Base-by-base conservation (phyloP, 2,329 filamentous ascomycete genomes). In the Trichothecium sympodiale region DNA sequence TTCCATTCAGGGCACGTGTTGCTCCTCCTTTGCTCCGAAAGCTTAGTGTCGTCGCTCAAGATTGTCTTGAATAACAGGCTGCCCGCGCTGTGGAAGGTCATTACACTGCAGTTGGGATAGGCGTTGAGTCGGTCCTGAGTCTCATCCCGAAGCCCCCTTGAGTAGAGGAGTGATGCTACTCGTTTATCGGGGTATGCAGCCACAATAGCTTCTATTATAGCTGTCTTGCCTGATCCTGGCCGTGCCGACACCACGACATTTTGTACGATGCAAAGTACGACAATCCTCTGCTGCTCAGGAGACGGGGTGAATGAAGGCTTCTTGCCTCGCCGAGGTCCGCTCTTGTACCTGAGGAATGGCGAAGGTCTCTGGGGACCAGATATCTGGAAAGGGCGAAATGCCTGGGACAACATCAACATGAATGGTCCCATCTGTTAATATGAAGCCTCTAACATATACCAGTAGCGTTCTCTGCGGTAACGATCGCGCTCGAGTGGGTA, bases 241-340 rank as follows among this genome's bases (percentile, higher is more conserved):
- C 51, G 45, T 4, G 52, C 54, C 2, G 53, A 55, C 9, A 56
- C 52, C 6, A 56, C 42, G 2, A 53, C 45, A 40, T 56, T 54
- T 20, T 52, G 41, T 6, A 29, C 37, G 10, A 33, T 29, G 14
- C 48, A 48, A 2, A 47, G 34, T 6, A 42, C 35, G 8, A 50
- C 50, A 9, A 55, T 42, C 14, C 35, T 34, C 5, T 35, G 14
- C 34, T 56, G 53, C 26, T 53, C 49, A 4, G 33, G 13, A 2
- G 52, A 55, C 18, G 49, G 46, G 6, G 4, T 17, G 18, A 46
- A 46, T 2, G 29, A 10, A 6, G 40, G 34, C 12, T 30, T 37
- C 17, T 14, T 34, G 7, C 9, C n/a, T n/a, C 9, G 14, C 0
- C 20, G 25, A 25, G 20, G 6, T 25, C 20, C 20, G 20, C n/a